Evolutionary conservation across 2,329 filamentous ascomycete species (phyloP).

Genomic region (Nothopassalora personata): DNA sequence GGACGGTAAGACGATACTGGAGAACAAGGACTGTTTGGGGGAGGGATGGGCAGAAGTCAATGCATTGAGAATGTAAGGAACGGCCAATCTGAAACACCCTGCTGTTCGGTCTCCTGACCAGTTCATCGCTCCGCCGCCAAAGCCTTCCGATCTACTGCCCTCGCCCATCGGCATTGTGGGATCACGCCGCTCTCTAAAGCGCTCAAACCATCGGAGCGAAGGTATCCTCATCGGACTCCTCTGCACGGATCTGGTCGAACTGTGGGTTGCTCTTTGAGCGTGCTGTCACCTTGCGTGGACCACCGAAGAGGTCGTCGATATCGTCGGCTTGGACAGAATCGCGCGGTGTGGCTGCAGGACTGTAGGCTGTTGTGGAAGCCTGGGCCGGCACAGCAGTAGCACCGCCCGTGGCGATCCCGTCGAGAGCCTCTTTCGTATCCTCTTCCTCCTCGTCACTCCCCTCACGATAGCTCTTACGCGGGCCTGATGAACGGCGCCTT

Average conservation of each 20-base stretch:
- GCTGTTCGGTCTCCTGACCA: background rate
- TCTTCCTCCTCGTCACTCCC: conserved; percentile 5
- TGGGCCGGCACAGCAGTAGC: background rate
- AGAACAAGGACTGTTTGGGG: conserved; percentile 34
- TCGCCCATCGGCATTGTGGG: too few relatives aligned
- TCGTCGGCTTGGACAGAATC: conserved; percentile 1
- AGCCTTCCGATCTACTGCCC: too few relatives aligned
- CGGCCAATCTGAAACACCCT: background rate
- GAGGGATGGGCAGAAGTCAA: conserved; percentile 35
- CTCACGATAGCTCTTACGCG: conserved; percentile 5
- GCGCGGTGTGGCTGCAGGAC: background rate
- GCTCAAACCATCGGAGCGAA: background rate
- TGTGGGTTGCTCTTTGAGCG: conserved; percentile 7
- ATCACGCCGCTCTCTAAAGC: too few relatives aligned
- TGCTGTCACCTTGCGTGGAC: background rate
- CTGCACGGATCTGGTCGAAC: background rate
- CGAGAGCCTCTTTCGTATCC: background rate
- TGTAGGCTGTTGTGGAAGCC: background rate
- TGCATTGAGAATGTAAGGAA: conserved; percentile 6
- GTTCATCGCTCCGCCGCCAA: background rate
- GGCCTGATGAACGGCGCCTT: conserved; percentile 13
- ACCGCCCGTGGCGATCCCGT: background rate
- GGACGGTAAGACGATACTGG: conserved; percentile 31
- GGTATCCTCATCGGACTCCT: conserved; percentile 1
- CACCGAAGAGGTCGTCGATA: background rate